phyloP scores from a whole-genome alignment of 2,329 filamentous ascomycete genomes.

The Trichoderma asperellum region DNA sequence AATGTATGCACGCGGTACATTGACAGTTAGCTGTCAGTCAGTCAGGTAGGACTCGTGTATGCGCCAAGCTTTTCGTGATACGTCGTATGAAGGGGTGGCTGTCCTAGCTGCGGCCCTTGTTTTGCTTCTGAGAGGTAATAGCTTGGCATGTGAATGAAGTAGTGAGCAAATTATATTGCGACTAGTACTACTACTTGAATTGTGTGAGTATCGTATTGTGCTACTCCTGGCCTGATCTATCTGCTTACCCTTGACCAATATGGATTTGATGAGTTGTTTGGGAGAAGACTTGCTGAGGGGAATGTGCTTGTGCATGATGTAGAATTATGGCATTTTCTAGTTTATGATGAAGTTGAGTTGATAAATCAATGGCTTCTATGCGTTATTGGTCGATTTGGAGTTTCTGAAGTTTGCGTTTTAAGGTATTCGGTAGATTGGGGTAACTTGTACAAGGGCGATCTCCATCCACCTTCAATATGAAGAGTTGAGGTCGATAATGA shows the following conservation, averaged over 20 bases:
- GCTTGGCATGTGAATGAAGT: background rate
- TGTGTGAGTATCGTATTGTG: background rate
- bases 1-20: background rate
- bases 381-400: no score
- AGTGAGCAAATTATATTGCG: background rate
- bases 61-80: background rate
- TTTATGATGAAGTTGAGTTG: background rate
- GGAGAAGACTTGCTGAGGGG: background rate
- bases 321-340: no score
- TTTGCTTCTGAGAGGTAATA: background rate
- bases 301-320: background rate
- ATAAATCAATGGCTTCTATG: no score
- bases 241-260: background rate
- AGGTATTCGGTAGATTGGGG: no score
- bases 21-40: background rate
- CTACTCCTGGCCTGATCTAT: background rate
- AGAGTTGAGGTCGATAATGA: no score
- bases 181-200: no score
- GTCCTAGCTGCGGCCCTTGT: background rate
- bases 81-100: background rate
- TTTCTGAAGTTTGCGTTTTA: no score
- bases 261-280: background rate
- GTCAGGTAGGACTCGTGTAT: no score
- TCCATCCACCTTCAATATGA: no score
- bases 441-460: no score